A percentile compares a stretch with the other conserved stretches of the same genome.
phyloP scores from a whole-genome alignment of 179 eudicot genomes.

The Nepenthes alata region DNA sequence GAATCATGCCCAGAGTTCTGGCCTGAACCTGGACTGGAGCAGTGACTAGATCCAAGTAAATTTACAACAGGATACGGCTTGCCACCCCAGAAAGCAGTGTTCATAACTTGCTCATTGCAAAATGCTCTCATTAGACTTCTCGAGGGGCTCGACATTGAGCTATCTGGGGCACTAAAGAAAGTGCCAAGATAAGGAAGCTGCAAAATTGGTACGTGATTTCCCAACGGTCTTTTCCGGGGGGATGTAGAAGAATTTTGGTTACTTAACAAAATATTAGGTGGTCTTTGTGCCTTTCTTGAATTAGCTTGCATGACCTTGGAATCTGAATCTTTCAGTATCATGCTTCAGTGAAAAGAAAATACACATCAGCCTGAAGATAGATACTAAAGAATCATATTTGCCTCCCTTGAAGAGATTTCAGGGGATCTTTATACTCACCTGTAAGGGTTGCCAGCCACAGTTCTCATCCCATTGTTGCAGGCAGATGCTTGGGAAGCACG shows the following conservation, averaged over 20 bases:
- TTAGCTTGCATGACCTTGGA: slow-evolving; percentile 21
- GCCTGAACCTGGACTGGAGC: slow-evolving; percentile 98
- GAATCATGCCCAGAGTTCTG: slow-evolving; percentile 95
- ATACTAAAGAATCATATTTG: not conserved
- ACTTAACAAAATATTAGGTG: slow-evolving; percentile 23
- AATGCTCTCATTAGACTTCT: slow-evolving; percentile 77
- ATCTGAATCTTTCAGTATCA: slow-evolving; percentile 36
- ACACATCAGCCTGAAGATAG: not conserved
- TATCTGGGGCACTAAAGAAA: slow-evolving; percentile 76
- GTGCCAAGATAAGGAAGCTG: slow-evolving; percentile 63
- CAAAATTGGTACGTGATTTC: slow-evolving; percentile 52
- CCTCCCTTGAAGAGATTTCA: not conserved
- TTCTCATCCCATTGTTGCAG: slow-evolving; percentile 49
- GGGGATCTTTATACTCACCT: slow-evolving; percentile 36
- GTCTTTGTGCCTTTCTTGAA: slow-evolving; percentile 33
- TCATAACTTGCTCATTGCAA: slow-evolving; percentile 56
- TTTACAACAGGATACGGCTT: slow-evolving; percentile 68
- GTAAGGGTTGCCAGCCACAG: slow-evolving; percentile 66
- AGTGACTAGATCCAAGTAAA: slow-evolving; percentile 79
- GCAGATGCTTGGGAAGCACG: slow-evolving; percentile 71
- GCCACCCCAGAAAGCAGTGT: slow-evolving; percentile 49
- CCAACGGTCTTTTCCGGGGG: slow-evolving; percentile 49
- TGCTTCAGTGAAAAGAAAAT: slow-evolving; percentile 20
- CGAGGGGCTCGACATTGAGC: slow-evolving; percentile 90
- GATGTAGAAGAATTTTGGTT: slow-evolving; percentile 33